Percentiles rank a stretch among this genome's conserved stretches.
phyloP scores from a whole-genome alignment of 768 basidiomycete genomes.

The Nidularia pulvinata region DNA sequence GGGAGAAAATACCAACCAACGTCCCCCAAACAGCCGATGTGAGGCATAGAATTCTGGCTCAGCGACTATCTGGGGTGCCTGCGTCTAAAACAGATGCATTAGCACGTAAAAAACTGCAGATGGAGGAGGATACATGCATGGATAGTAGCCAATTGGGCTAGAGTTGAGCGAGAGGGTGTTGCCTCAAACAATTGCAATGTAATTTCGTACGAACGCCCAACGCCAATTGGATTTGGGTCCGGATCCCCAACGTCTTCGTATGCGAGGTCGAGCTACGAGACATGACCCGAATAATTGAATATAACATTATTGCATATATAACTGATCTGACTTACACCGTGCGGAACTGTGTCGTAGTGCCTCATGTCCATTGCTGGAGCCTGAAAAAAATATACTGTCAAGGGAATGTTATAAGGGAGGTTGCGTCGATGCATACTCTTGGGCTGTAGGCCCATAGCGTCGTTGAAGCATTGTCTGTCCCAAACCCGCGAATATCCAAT shows the following conservation, averaged over 20 bases:
- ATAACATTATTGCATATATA: no score
- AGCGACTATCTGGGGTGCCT: constrained; percentile 28
- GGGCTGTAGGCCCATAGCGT: constrained; percentile 38
- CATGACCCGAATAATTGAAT: background rate
- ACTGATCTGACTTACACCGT: constrained; percentile 20
- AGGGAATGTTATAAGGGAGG: background rate
- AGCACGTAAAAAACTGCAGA: no score
- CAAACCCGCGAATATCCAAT: constrained; percentile 30
- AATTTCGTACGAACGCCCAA: constrained; percentile 33
- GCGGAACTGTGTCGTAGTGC: constrained; percentile 33
- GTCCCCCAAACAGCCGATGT: constrained; percentile 31
- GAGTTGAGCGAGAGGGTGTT: constrained; percentile 24
- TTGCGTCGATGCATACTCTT: constrained; percentile 10
- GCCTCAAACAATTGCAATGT: constrained; percentile 28
- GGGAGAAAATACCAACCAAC: constrained; percentile 17
- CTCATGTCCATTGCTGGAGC: constrained; percentile 33
- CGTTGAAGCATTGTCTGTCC: constrained; percentile 18
- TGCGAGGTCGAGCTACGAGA: constrained; percentile 26
- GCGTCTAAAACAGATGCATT: constrained; percentile 12
- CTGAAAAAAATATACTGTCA: constrained; percentile 4
- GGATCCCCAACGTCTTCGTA: constrained; percentile 39
- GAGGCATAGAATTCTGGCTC: constrained; percentile 31
- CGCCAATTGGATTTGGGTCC: constrained; percentile 29
- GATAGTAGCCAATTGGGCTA: constrained; percentile 24
- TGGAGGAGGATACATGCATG: constrained; percentile 15